Base-by-base conservation (phyloP, 805 yeast genomes). In the Metschnikowia hibisci region DNA sequence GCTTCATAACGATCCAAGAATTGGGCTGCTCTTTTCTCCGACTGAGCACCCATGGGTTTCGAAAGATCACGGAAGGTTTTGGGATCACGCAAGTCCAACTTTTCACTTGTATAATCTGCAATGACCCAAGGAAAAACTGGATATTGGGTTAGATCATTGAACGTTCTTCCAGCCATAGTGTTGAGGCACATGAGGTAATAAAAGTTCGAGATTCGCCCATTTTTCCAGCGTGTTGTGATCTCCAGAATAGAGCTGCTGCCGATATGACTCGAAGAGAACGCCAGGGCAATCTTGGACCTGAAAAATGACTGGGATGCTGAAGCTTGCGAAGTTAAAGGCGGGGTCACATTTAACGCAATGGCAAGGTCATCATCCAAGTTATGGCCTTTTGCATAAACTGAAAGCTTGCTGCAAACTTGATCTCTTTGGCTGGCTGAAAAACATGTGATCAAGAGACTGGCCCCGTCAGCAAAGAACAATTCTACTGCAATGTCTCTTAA, bases 81-180 rank as follows among this genome's bases (percentile, higher is more conserved):
- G 0, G 86, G 82, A 52, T 87, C 68, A 3, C 64, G 57, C 33
- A 89, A 64, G 58, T 88, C 89, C n/a, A 88, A 64, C 10, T 65
- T 75, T 2, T 79, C 80, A 53, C 93, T 84, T 1, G 77, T 72
- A 56, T 88, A 87, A 57, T 88, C 96, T 0, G 93, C 82, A 46
- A 88, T 75, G 0, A 88, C 87, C 95, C 95, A 88, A 0, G 96
- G 96, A 53, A 88, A 89, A 0, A 89, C 84, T 0, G 96, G 96
- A 56, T 88, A 88, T 50, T 88, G 96, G 0, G 96, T 88, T 41
- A 88, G 61, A 58, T 88, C 96, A 61, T 88, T 89, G 62, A 83
- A 87, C 0, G 96, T 87, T 50, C 96, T 66, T 0, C 96, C 96
- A 0, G 96, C 95, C 44, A 88, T 61, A 0, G 93, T 87, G 55